These are phyloP conservation scores for Trypanosomatidae sp. DNA, from an alignment of 208 protist species.

Conservation along the genomic window DNA sequence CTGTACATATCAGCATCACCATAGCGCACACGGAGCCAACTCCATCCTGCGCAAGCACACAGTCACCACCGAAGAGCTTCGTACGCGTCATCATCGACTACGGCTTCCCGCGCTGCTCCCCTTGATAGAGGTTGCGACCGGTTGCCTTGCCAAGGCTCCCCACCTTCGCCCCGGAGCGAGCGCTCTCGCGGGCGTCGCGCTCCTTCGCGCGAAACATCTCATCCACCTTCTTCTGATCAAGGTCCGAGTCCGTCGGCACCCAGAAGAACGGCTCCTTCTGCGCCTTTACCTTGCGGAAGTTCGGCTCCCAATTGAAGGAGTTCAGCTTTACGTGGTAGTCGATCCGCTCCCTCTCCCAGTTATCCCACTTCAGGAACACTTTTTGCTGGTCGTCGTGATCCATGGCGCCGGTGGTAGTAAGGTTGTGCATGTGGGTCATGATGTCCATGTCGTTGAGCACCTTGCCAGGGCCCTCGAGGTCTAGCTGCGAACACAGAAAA, in stretches of 20 bases:
- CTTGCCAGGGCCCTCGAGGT: slow-evolving; percentile 83
- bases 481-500: slow-evolving; percentile 83
- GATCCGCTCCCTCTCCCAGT: slow-evolving; percentile 90
- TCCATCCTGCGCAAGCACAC: not conserved
- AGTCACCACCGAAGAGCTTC: not conserved
- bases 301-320: slow-evolving; percentile 85
- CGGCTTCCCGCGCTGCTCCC: slow-evolving; percentile 25
- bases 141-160: slow-evolving; percentile 64
- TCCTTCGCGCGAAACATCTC: slow-evolving; percentile 83
- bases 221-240: slow-evolving; percentile 87
- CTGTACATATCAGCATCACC: not conserved
- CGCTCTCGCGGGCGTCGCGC: slow-evolving; percentile 53
- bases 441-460: slow-evolving; percentile 91
- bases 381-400: slow-evolving; percentile 91
- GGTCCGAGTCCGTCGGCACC: slow-evolving; percentile 83
- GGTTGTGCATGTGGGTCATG: slow-evolving; percentile 94
- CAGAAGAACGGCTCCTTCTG: slow-evolving; percentile 93
- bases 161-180: slow-evolving; percentile 62
- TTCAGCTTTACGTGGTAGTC: slow-evolving; percentile 91
- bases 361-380: slow-evolving; percentile 91
- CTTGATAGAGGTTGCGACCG: slow-evolving; percentile 72
- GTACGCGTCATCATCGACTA: not conserved
- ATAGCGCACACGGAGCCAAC: not conserved
- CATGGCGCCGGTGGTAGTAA: slow-evolving; percentile 81
- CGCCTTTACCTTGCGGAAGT: slow-evolving; percentile 88